phyloP scores from a whole-genome alignment of 1,139 yeast genomes.

The Hansenula sp. region DNA sequence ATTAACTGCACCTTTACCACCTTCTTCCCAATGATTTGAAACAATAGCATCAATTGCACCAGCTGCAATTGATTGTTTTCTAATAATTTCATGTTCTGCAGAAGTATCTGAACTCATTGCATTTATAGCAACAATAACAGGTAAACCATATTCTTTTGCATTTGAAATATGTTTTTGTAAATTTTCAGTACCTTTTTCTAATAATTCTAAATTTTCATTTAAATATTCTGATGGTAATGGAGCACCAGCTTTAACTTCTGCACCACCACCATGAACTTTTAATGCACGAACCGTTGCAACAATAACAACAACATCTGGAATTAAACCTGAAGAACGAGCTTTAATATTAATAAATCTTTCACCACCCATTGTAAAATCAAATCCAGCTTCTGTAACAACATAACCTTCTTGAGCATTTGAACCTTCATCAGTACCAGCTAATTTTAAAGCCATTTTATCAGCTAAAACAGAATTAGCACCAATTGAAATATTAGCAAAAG shows the following conservation, averaged over 20 bases:
- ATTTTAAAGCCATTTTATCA: constrained; percentile 90
- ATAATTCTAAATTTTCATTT: constrained; percentile 79
- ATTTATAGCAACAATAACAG: constrained; percentile 95
- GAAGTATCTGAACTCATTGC: constrained; percentile 82
- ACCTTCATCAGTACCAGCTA: constrained; percentile 68
- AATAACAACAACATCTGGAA: constrained; percentile 89
- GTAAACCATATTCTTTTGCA: constrained; percentile 83
- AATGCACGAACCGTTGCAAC: constrained; percentile 98
- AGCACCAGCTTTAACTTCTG: constrained; percentile 94
- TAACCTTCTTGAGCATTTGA: constrained; percentile 67
- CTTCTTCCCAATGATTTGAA: constrained; percentile 97
- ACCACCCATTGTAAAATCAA: constrained; percentile 99
- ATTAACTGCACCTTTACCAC: constrained; percentile 90
- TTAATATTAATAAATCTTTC: constrained; percentile 96
- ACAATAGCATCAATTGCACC: constrained; percentile 95
- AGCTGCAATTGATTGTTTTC: constrained; percentile 80
- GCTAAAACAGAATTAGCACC: constrained; percentile 96
- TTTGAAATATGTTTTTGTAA: constrained; percentile 88
- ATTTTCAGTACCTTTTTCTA: constrained; percentile 82
- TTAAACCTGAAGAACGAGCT: constrained; percentile 88
- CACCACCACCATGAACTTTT: constrained; percentile 98
- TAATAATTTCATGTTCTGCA: constrained; percentile 79
- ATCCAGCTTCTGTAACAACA: constrained; percentile 97
- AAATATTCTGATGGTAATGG: constrained; percentile 85
- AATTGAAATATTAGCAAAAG: constrained; percentile 95